Evolutionary conservation across 805 yeast species (phyloP), one percentile per base, ranked within the genome.

Genomic region (Candida vaughaniae): DNA sequence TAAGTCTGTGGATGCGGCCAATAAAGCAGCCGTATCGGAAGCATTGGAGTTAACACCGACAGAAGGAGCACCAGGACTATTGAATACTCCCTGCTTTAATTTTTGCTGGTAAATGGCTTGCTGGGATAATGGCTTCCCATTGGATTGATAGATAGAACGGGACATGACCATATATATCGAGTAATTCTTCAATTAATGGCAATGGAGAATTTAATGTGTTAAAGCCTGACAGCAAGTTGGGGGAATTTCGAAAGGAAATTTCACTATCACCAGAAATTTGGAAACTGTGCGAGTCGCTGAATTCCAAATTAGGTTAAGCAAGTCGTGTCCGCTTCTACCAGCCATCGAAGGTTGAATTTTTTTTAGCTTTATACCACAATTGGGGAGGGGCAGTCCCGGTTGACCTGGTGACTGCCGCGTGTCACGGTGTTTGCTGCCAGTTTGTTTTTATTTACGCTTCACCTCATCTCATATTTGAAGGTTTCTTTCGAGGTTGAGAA

Each of bases 101-200:
- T 80, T 81, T 38, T 87, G 90, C 49, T 77, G 81, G 62, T 84
- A 85, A 38, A 81, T 61, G 5, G 93, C 93, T 55, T 82, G 86
- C 48, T 76, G 78, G 28, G 87, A 79, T 39, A 85, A 67, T 9
- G 87, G 88, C 51, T 77, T 78, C 7, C 87, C 90, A 46, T 77
- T 69, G 31, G 77, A 70, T 54, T 82, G 88, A 57, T 85, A 85
- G 34, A 77, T 80, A 22, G 66, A 55, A 33, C 55, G 53, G 15
- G 71, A 60, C 69, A 65, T 66, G 9, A 12, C 15, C 29, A 25
- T 25, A 25, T 25, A 25, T 25, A 25, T 9, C 15, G 29, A 25
- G 15, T 14, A 9, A 12, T 14, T n/a, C 10, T 11, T 29, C 16
- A 29, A 17, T 29, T 29, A 19, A 8, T 22, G n/a, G n/a, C n/a